phyloP scores from a whole-genome alignment of 139 green algal genomes.

The Marvania coccoides region DNA sequence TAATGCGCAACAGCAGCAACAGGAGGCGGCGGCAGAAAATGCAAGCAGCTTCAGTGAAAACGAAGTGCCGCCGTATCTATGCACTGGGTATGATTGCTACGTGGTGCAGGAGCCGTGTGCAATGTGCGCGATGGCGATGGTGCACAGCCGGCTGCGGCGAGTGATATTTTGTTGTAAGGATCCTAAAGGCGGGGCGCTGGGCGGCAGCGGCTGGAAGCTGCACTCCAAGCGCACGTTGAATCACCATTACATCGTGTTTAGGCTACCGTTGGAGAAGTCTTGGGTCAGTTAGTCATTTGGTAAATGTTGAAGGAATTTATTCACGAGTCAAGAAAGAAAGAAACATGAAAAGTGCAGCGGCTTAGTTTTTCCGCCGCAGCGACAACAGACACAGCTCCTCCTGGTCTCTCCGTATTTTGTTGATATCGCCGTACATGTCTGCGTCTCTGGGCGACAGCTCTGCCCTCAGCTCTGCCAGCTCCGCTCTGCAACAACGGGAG shows the following conservation, averaged over 20 bases:
- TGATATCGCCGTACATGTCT: not conserved
- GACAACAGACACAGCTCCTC: not conserved
- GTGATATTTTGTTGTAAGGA: conserved; percentile 59
- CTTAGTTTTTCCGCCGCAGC: too few relatives aligned
- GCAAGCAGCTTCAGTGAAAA: not conserved
- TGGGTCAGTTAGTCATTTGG: too few relatives aligned
- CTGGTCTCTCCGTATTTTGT: not conserved
- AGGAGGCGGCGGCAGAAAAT: not conserved
- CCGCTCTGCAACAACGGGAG: too few relatives aligned
- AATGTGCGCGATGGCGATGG: conserved; percentile 94
- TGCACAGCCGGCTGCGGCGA: conserved; percentile 71
- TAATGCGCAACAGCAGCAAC: not conserved
- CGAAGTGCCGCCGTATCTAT: conserved; percentile 70
- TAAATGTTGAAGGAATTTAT: too few relatives aligned
- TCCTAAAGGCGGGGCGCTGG: conserved; percentile 39
- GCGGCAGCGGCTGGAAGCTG: conserved; percentile 36
- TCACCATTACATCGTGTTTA: conserved; percentile 74
- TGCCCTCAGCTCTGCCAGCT: not conserved
- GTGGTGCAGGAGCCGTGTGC: conserved; percentile 79
- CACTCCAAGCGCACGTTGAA: conserved; percentile 71
- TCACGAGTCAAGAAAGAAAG: not conserved
- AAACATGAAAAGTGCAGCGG: not conserved
- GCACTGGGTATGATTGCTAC: conserved; percentile 86
- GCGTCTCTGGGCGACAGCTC: not conserved
- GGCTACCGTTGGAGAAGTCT: conserved; percentile 20